A percentile compares a stretch with the other conserved stretches of the same genome.
Evolutionary conservation across 2,329 filamentous ascomycete species (phyloP).

Genomic region (Diaporthe citri): DNA sequence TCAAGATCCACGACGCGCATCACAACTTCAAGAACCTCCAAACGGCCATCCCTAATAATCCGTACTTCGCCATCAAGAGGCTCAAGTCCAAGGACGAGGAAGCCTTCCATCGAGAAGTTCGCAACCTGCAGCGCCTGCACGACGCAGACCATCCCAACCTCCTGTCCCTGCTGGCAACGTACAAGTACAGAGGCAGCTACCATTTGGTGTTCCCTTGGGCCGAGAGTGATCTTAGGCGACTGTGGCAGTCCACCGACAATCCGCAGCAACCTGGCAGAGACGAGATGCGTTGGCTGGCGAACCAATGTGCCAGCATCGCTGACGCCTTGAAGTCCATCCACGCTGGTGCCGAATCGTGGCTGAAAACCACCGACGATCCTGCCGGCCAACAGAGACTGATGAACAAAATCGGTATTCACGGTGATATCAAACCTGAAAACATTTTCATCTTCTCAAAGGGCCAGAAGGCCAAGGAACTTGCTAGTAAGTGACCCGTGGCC

Average conservation of each 20-base stretch:
- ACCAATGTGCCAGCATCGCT: constrained; percentile 40
- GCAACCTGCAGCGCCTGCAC: constrained; percentile 39
- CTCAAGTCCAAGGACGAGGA: constrained; percentile 40
- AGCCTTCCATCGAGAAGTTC: constrained; percentile 39
- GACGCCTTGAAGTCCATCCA: constrained; percentile 40
- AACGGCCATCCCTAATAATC: constrained; percentile 35
- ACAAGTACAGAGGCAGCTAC: constrained; percentile 41
- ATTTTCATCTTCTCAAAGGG: constrained; percentile 41
- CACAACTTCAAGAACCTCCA: constrained; percentile 39
- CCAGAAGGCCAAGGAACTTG: constrained; percentile 35
- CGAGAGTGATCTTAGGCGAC: constrained; percentile 38
- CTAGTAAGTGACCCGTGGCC: neutral
- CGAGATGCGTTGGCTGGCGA: constrained; percentile 40
- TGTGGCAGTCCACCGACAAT: constrained; percentile 39
- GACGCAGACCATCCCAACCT: constrained; percentile 40
- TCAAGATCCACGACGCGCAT: constrained; percentile 40
- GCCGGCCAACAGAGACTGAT: constrained; percentile 38
- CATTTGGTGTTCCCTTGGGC: constrained; percentile 41
- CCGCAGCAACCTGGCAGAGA: constrained; percentile 39
- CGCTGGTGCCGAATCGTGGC: constrained; percentile 40
- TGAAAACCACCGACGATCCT: constrained; percentile 32
- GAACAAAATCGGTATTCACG: constrained; percentile 40
- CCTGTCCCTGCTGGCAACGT: constrained; percentile 39
- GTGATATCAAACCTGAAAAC: constrained; percentile 42
- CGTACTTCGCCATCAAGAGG: constrained; percentile 40